Percentiles rank a stretch among this genome's conserved stretches.
Evolutionary conservation across 306 rosid species (phyloP).

Genomic region (Lotus japonicus): DNA sequence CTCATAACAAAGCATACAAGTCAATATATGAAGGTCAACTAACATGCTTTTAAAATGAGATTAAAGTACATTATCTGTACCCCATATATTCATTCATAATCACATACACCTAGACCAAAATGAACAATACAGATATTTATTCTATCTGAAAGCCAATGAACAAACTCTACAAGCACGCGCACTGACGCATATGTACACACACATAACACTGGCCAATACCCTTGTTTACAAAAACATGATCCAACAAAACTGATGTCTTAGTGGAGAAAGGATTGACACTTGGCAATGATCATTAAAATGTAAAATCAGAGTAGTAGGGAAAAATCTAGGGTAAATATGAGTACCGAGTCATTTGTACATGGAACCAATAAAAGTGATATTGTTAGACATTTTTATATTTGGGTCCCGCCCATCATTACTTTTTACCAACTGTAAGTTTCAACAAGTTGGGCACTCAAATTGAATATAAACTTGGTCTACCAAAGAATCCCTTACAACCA

Average conservation of each 20-base stretch:
- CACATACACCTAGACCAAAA: constrained; percentile 1
- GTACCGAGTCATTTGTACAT: neutral
- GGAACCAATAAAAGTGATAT: neutral
- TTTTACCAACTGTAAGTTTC: neutral
- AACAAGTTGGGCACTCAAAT: neutral
- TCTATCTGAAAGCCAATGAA: neutral
- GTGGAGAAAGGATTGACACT: neutral
- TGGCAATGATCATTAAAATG: neutral
- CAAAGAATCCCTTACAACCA: neutral
- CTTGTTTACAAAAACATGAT: neutral
- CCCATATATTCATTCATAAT: neutral
- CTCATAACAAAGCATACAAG: neutral
- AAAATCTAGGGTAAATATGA: neutral
- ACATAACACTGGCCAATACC: neutral
- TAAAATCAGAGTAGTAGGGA: neutral
- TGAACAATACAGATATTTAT: neutral
- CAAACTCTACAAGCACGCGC: neutral
- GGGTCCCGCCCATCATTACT: neutral
- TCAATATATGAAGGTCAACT: constrained; percentile 2
- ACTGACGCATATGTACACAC: too few relatives aligned
- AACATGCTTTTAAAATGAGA: neutral
- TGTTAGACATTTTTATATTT: neutral
- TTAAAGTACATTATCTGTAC: neutral
- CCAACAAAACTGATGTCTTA: neutral
- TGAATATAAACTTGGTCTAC: neutral